Evolutionary conservation across 371 early-diverging fungal species (phyloP), one percentile per base, ranked within the genome.

Genomic region (Quaeritorhiza haematococci): DNA sequence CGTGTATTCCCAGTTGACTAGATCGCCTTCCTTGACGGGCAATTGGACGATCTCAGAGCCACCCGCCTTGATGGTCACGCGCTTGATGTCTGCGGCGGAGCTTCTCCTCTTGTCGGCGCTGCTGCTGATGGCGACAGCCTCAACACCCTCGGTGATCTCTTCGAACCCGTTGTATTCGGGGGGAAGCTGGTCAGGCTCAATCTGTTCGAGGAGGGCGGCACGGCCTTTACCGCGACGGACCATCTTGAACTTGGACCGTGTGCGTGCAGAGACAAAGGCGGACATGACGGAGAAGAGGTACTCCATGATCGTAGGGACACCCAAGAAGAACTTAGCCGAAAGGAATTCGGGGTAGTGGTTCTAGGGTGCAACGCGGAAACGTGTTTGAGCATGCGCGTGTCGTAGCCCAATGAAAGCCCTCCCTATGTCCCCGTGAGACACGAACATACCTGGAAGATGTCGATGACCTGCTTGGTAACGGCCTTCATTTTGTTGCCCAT

Each of bases 321-420:
- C 41, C 42, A 63, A 17, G 41, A 66, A 64, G 33, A 63, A 44
- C 55, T 66, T 66, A 23, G 45, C 27, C 42, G 59, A 33, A 8
- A 66, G 42, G 30, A 66, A 56, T 35, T 66, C 67, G 3, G 67
- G 67, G 54, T 66, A 66, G 49, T 66, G 46, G n/a, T 66, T 55
- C 3, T 48, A n/a, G n/a, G n/a, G n/a, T n/a, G 3, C n/a, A n/a
- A n/a, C n/a, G n/a, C n/a, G n/a, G n/a, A n/a, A n/a, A n/a, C n/a
- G n/a, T n/a, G n/a, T n/a, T n/a, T n/a, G n/a, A n/a, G n/a, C n/a
- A n/a, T n/a, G n/a, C n/a, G n/a, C n/a, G n/a, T n/a, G n/a, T 38
- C 19, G 19, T 13, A 38, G 38, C 13, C 13, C 13, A 38, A 19
- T 13, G 38, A 38, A 13, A 13, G 38, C 38, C 19, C 13, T 38